Evolutionary conservation across 768 basidiomycete genomes (phyloP).

Genomic region (Pleurotus tuber-regium): DNA sequence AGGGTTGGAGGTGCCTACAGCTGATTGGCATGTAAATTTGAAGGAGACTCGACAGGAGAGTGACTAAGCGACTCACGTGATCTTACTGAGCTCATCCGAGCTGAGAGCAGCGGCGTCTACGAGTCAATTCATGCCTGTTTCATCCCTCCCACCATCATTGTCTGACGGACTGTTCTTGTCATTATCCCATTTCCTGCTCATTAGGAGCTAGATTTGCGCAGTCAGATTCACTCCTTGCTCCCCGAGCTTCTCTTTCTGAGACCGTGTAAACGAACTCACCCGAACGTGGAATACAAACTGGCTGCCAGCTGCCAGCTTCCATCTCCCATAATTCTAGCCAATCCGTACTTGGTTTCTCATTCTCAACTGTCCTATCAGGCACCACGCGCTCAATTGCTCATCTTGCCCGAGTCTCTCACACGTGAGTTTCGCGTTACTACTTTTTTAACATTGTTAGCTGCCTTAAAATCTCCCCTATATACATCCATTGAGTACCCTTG

Average conservation of each 20-base stretch:
- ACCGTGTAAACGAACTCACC: constrained; percentile 7
- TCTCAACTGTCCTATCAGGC: constrained; percentile 20
- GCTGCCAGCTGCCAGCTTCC: constrained; percentile 1
- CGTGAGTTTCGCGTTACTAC: constrained; percentile 10
- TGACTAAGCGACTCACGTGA: too few species aligned
- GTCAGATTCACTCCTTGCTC: not conserved
- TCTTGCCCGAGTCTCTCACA: constrained; percentile 6
- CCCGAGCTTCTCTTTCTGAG: constrained; percentile 1
- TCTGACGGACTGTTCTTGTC: too few species aligned
- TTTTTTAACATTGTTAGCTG: constrained; percentile 1
- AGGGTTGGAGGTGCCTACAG: not conserved
- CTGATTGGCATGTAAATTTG: not conserved
- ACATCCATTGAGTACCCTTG: constrained; percentile 5
- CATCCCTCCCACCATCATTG: too few species aligned
- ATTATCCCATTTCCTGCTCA: too few species aligned
- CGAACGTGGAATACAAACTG: constrained; percentile 12
- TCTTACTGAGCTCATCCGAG: not conserved
- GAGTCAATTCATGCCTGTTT: too few species aligned
- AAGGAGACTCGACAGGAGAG: constrained; percentile 5
- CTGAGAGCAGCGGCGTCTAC: not conserved
- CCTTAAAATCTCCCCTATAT: not conserved
- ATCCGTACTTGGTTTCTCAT: constrained; percentile 19
- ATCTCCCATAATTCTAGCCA: constrained; percentile 14
- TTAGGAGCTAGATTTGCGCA: constrained; percentile 6
- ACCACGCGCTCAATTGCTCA: constrained; percentile 20